A percentile compares a stretch with the other conserved stretches of the same genome.
phyloP scores from a whole-genome alignment of 2,329 filamentous ascomycete genomes.

The Aspergillus flavus region DNA sequence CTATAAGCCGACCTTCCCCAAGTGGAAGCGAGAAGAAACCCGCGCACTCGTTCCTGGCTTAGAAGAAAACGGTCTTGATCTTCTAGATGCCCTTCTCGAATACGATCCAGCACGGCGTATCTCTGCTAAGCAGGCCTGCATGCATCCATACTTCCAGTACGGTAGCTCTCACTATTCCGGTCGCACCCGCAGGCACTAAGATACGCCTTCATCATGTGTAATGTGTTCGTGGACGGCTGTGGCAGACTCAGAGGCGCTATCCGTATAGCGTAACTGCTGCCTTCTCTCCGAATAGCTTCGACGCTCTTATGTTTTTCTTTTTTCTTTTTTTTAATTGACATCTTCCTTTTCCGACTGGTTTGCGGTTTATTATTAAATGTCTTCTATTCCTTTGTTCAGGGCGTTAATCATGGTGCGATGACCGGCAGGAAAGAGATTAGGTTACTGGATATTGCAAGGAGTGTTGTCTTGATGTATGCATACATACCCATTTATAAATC shows the following conservation, averaged over 20 bases:
- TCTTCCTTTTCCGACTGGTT: not conserved
- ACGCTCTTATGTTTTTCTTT: conserved; percentile 15
- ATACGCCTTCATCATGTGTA: conserved; percentile 15
- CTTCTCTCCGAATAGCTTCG: conserved; percentile 1
- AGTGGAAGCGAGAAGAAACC: conserved; percentile 75
- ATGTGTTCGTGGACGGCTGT: conserved; percentile 22
- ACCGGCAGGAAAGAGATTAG: conserved; percentile 32
- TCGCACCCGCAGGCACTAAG: conserved; percentile 43
- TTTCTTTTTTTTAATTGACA: conserved; percentile 14
- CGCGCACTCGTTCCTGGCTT: conserved; percentile 70
- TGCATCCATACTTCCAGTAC: conserved; percentile 77
- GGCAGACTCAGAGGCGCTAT: conserved; percentile 9
- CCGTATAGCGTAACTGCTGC: not conserved
- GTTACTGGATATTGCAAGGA: conserved; percentile 35
- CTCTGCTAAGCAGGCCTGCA: conserved; percentile 83
- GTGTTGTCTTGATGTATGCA: conserved; percentile 32
- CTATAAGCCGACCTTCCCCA: conserved; percentile 89
- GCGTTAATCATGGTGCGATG: conserved; percentile 38
- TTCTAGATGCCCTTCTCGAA: conserved; percentile 70
- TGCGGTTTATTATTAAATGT: conserved; percentile 1
- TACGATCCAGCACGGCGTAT: conserved; percentile 87
- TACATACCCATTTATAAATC: conserved; percentile 30
- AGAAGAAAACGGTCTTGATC: conserved; percentile 60
- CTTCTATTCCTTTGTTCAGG: conserved; percentile 28
- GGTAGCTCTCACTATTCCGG: conserved; percentile 53